Conservation (phyloP, 2,329 filamentous ascomycete genomes). For the Herpotrichia juniperi region DNA sequence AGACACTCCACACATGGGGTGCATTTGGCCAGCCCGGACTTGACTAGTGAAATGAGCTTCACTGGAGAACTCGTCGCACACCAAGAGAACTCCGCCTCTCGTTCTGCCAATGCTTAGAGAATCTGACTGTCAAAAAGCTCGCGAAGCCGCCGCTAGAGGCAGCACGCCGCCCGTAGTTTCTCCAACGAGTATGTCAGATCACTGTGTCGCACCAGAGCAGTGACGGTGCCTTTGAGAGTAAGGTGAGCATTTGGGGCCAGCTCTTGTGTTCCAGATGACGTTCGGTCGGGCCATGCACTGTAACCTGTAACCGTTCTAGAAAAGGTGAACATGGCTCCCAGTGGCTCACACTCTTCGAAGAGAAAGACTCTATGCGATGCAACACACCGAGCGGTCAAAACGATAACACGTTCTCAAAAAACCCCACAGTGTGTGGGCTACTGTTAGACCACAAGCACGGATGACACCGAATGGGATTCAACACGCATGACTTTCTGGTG, state of each 20-base stretch:
- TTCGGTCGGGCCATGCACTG: slow-evolving; percentile 34
- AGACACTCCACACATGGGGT: slow-evolving; percentile 11
- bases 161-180: slow-evolving; percentile 11
- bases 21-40: slow-evolving; percentile 15
- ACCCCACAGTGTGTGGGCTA: slow-evolving; percentile 5
- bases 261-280: slow-evolving; percentile 22
- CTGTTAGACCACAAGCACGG: slow-evolving; percentile 11
- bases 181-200: slow-evolving; percentile 4
- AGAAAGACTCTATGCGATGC: slow-evolving; percentile 37
- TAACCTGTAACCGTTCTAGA: slow-evolving; percentile 39
- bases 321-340: slow-evolving; percentile 21
- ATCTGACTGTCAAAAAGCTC: slow-evolving; percentile 11
- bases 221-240: slow-evolving; percentile 21
- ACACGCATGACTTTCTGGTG: slow-evolving; percentile 13
- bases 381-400: slow-evolving; percentile 31
- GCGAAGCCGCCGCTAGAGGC: slow-evolving; percentile 14
- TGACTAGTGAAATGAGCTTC: slow-evolving; percentile 15
- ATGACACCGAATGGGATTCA: slow-evolving; percentile 9
- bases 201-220: slow-evolving; percentile 30
- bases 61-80: slow-evolving; percentile 24
- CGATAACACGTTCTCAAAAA: slow-evolving; percentile 5
- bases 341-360: slow-evolving; percentile 25
- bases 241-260: slow-evolving; percentile 14
- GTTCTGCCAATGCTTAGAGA: slow-evolving; percentile 7
- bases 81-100: slow-evolving; percentile 26